phyloP scores from a whole-genome alignment of 305 asterid species.

The Fraxinus sp. region DNA sequence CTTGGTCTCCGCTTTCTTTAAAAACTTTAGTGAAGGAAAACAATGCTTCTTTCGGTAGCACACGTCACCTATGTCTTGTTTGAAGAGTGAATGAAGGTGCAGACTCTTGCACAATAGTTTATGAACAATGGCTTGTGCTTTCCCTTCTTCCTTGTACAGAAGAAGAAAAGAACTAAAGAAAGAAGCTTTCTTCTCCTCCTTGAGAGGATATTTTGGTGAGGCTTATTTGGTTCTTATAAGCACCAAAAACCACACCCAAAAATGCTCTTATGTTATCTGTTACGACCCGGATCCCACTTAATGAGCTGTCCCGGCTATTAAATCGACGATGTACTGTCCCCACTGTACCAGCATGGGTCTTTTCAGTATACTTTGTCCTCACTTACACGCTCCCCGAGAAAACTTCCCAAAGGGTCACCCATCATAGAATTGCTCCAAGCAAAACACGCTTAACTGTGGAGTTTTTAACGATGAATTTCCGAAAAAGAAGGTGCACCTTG shows the following conservation, averaged over 20 bases:
- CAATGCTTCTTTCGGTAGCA: background rate
- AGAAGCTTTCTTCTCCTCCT: background rate
- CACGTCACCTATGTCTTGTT: background rate
- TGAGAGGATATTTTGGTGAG: background rate
- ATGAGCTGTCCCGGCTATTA: too few relatives aligned
- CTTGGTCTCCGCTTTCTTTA: background rate
- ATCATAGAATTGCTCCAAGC: too few relatives aligned
- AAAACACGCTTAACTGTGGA: too few relatives aligned
- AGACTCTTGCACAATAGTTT: background rate
- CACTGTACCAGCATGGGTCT: too few relatives aligned
- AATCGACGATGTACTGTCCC: too few relatives aligned
- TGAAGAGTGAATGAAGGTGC: background rate
- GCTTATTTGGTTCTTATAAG: background rate
- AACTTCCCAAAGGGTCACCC: too few relatives aligned
- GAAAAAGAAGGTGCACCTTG: too few relatives aligned
- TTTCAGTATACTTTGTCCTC: too few relatives aligned
- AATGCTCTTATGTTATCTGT: too few relatives aligned
- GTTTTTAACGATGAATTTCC: too few relatives aligned
- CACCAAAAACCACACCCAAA: background rate
- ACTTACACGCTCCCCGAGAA: too few relatives aligned
- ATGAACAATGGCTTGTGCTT: background rate
- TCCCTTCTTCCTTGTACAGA: background rate
- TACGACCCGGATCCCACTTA: too few relatives aligned
- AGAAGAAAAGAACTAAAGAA: background rate
- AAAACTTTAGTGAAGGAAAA: background rate